Base-by-base conservation (phyloP, 2,329 filamentous ascomycete species). In the Neurospora crassa region DNA sequence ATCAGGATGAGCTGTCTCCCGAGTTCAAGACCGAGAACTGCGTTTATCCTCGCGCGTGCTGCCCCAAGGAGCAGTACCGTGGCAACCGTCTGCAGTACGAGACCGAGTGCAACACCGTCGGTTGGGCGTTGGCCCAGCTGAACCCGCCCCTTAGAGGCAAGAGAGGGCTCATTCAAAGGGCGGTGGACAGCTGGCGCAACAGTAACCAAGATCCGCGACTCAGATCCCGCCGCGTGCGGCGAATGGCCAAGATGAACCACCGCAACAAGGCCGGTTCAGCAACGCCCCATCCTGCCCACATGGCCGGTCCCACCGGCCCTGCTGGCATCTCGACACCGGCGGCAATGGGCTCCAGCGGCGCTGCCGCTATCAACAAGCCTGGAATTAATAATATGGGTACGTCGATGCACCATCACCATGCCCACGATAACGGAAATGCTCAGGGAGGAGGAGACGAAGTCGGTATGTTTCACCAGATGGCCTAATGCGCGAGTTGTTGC, bases 21-120 rank as follows among this genome's bases (percentile, higher is more conserved):
- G 95, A 98, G 75, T 98, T 98, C 87, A 98, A 97, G 85, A 93
- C 93, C 10, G 95, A 97, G 80, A 99, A 99, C 83, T 98, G 96
- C 80, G 96, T 99, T 16, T 99, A 98, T 79, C 96, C 96, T 3
- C 89, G 96, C 72, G 96, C 96, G 4, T 97, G 94, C 84, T 97
- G 94, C 81, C 89, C 90, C 75, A 98, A 98, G 82, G 95, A 98
- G 72, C 92, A 97, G 79, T 99, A 99, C 84, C 91, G 94, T 72
- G 96, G 96, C 73, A 99, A 99, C 80, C 91, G 96, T 18, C 84
- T 97, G 76, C 92, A 96, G 76, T 99, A 99, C 81, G 96, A 99
- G 84, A 97, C 93, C 18, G 96, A 99, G 83, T 99, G 96, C 86
- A 99, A 99, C 83, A 93, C 94, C 0, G 96, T 99, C n/a, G 96